Percentiles rank a stretch among this genome's conserved stretches.
phyloP scores from a whole-genome alignment of 2,329 filamentous ascomycete genomes.

The Verticillium dahliae region DNA sequence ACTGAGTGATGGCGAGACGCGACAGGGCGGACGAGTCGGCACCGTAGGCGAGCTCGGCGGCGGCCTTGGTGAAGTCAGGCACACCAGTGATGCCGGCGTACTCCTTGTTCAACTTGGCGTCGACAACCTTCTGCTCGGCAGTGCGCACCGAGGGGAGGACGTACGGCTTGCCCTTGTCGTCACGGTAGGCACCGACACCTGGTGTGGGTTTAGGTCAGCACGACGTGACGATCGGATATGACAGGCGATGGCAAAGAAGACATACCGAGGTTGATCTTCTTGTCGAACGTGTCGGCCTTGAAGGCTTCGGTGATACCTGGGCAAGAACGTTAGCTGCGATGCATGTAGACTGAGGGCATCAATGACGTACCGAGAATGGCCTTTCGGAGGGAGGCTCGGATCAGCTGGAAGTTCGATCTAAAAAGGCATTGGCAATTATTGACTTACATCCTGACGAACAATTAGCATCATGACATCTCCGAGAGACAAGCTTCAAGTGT shows the following conservation, averaged over 20 bases:
- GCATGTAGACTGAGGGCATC: constrained; percentile 5
- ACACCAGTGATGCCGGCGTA: constrained; percentile 97
- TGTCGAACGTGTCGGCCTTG: constrained; percentile 87
- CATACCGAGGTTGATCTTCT: constrained; percentile 96
- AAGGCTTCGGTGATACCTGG: constrained; percentile 92
- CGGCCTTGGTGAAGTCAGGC: constrained; percentile 86
- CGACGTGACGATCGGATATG: neutral
- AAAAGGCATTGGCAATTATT: neutral
- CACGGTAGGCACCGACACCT: constrained; percentile 97
- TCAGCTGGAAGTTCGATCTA: neutral
- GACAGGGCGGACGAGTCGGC: constrained; percentile 68
- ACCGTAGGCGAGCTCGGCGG: constrained; percentile 87
- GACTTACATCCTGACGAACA: constrained; percentile 31
- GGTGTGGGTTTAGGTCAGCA: constrained; percentile 4
- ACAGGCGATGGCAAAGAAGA: constrained; percentile 8
- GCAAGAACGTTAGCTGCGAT: constrained; percentile 16
- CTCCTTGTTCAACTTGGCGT: constrained; percentile 82
- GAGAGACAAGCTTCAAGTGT: constrained; percentile 6
- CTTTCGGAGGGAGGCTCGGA: constrained; percentile 29
- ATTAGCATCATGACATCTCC: constrained; percentile 19
- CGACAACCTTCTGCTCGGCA: constrained; percentile 82
- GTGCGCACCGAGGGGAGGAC: constrained; percentile 88
- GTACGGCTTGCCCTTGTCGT: constrained; percentile 96
- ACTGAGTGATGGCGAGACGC: constrained; percentile 88
- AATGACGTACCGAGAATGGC: constrained; percentile 65